These are phyloP conservation scores for Triticum turgidum DNA, from an alignment of 176 grass and related monocot species.

Conservation along the genomic window DNA sequence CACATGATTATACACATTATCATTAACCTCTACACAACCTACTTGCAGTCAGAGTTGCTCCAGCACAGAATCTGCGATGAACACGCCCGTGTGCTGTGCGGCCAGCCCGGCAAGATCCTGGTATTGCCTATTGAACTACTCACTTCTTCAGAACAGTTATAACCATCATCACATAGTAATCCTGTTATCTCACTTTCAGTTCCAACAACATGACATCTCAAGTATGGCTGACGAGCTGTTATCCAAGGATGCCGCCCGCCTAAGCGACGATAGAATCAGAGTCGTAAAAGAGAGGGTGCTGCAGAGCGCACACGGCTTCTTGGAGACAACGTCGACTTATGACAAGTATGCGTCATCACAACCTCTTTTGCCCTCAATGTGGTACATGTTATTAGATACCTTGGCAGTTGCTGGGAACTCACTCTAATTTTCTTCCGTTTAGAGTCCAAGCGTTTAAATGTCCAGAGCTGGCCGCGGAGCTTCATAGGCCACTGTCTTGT, in stretches of 20 bases:
- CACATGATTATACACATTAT: neutral
- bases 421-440: conserved; percentile 13
- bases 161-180: neutral
- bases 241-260: conserved; percentile 33
- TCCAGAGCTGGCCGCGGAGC: conserved; percentile 57
- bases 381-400: neutral
- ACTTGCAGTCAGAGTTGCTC: conserved; percentile 43
- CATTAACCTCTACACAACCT: neutral
- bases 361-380: neutral
- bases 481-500: conserved; percentile 60
- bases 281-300: conserved; percentile 58
- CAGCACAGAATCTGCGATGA: conserved; percentile 50
- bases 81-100: conserved; percentile 49
- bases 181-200: conserved; percentile 50
- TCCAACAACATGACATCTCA: conserved; percentile 54
- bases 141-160: too few species aligned
- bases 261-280: conserved; percentile 35
- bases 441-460: conserved; percentile 76
- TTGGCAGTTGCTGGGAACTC: neutral
- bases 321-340: conserved; percentile 38
- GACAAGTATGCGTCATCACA: conserved; percentile 48
- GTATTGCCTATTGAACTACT: conserved; percentile 23
- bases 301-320: conserved; percentile 39
- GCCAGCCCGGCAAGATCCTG: conserved; percentile 58
- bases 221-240: conserved; percentile 61